A percentile compares a stretch with the other conserved stretches of the same genome.
Conservation (phyloP, 148 eudicot species). For the Agrostemma githago region DNA sequence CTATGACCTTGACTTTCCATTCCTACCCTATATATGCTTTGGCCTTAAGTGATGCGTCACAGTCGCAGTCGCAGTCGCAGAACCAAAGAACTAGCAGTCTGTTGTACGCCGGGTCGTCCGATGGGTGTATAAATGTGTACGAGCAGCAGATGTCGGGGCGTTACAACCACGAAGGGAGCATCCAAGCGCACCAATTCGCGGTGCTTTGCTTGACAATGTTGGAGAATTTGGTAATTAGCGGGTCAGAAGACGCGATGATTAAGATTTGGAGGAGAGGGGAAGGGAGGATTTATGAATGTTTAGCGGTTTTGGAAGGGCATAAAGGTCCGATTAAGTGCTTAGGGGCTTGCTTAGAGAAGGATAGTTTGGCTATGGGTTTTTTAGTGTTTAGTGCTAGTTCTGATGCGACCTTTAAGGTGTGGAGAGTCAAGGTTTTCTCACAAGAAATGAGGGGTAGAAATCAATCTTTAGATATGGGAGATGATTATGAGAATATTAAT, state of each 20-base stretch:
- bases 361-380: conserved; percentile 32
- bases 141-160: conserved; percentile 54
- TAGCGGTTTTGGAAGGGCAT: conserved; percentile 59
- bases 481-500: background rate
- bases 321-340: conserved; percentile 60
- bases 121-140: conserved; percentile 58
- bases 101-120: conserved; percentile 63
- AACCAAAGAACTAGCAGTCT: conserved; percentile 20
- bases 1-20: conserved; percentile 53
- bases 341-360: conserved; percentile 40
- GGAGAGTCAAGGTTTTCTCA: conserved; percentile 49
- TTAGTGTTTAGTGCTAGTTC: conserved; percentile 54
- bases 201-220: conserved; percentile 50
- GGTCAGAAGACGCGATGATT: conserved; percentile 62
- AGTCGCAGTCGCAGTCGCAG: background rate
- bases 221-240: conserved; percentile 52
- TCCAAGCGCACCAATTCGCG: conserved; percentile 54
- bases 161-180: conserved; percentile 55
- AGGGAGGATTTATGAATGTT: conserved; percentile 48
- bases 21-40: conserved; percentile 52
- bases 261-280: conserved; percentile 62
- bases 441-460: background rate
- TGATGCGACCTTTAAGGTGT: conserved; percentile 60
- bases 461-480: background rate
- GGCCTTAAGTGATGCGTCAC: conserved; percentile 37